Evolutionary conservation across 306 rosid genomes (phyloP).

Genomic region (Prunus armeniaca): DNA sequence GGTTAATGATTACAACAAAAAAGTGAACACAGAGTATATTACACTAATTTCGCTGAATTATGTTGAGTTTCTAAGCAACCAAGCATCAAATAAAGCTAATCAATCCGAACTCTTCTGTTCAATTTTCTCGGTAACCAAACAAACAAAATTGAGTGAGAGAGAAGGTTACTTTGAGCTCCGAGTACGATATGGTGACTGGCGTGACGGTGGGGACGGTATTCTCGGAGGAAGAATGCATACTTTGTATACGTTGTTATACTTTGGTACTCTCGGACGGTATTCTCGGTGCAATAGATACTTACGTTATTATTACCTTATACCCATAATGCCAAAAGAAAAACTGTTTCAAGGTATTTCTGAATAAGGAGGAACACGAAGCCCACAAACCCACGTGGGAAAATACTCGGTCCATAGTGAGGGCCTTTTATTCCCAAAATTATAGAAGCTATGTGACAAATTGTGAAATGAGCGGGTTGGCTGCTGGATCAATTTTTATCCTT

Average conservation of each 20-base stretch:
- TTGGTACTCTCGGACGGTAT: no score
- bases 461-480: no score
- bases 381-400: no score
- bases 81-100: not conserved
- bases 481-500: no score
- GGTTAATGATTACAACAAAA: not conserved
- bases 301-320: no score
- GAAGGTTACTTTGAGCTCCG: conserved; percentile 54
- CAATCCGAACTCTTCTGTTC: not conserved
- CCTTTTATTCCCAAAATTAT: no score
- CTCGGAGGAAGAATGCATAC: conserved; percentile 40
- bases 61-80: not conserved
- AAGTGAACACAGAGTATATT: not conserved
- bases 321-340: no score
- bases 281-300: no score
- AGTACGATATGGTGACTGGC: conserved; percentile 62
- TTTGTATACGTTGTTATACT: not conserved
- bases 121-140: not conserved
- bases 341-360: no score
- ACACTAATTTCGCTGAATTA: not conserved
- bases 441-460: no score
- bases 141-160: not conserved
- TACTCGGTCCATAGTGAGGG: no score
- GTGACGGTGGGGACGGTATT: conserved; percentile 45
- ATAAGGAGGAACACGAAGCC: no score